Evolutionary conservation across 441 rosid genomes (phyloP).

Genomic region (Syzygium malaccense): DNA sequence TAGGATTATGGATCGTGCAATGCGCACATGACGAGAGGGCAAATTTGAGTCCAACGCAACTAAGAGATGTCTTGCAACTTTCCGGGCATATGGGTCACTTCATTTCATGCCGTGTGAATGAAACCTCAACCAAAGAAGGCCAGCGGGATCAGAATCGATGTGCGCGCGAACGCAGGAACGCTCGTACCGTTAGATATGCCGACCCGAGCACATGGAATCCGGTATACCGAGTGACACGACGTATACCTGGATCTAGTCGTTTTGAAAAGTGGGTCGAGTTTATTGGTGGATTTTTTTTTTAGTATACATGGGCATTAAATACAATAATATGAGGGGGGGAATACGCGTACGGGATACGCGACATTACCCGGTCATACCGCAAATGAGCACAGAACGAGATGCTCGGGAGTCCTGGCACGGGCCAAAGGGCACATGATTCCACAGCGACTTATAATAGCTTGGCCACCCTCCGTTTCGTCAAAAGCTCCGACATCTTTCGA

Average conservation of each 20-base stretch:
- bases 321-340: not conserved
- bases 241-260: not conserved
- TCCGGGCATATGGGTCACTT: fast-evolving
- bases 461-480: constrained; percentile 20
- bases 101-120: not conserved
- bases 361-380: not conserved
- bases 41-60: fast-evolving
- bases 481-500: constrained; percentile 29
- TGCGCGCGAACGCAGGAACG: fast-evolving
- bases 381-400: not conserved
- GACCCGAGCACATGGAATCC: not conserved
- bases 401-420: constrained; percentile 7
- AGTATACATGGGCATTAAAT: not conserved
- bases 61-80: not conserved
- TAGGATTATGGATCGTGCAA: not conserved
- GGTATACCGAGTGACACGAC: not conserved
- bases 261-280: not conserved
- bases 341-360: not conserved
- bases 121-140: no score
- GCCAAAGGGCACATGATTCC: constrained; percentile 24
- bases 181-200: not conserved
- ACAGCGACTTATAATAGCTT: not conserved
- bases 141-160: fast-evolving
- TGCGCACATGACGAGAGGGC: not conserved
- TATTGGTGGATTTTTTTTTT: not conserved